Conservation (phyloP, 2,329 filamentous ascomycete genomes). For the Tolypocladium capitatum region DNA sequence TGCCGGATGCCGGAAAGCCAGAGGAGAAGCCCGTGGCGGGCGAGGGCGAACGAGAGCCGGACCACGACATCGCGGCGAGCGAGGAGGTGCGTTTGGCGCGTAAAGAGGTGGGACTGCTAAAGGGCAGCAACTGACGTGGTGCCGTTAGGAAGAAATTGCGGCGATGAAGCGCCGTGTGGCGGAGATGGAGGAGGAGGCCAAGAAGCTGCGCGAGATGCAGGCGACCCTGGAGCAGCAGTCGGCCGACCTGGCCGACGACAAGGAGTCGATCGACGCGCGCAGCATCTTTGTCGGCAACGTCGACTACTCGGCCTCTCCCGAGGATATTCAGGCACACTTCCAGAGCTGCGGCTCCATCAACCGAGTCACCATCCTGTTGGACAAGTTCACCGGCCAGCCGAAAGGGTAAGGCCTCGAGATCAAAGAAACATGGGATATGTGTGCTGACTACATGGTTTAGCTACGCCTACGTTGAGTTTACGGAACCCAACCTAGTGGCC, state of each 20-base stretch:
- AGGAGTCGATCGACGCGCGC: constrained; percentile 86
- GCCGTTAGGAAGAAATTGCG: constrained; percentile 58
- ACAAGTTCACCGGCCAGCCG: constrained; percentile 98
- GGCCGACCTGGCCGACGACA: constrained; percentile 75
- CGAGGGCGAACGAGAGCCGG: constrained; percentile 15
- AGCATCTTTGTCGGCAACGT: constrained; percentile 99
- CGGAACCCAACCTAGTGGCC: constrained; percentile 82
- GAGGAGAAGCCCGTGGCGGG: constrained; percentile 16
- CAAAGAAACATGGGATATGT: background rate
- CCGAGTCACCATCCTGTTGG: constrained; percentile 88
- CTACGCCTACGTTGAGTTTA: constrained; percentile 98
- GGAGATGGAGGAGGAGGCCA: constrained; percentile 83
- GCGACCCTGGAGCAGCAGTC: constrained; percentile 72
- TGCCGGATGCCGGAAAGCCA: constrained; percentile 20
- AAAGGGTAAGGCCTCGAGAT: constrained; percentile 56
- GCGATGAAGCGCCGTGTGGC: constrained; percentile 79
- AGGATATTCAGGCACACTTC: constrained; percentile 95
- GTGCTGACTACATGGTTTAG: constrained; percentile 29
- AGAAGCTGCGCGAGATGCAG: constrained; percentile 79
- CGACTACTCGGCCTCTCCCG: constrained; percentile 90
- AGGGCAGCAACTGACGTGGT: constrained; percentile 17
- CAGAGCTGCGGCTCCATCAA: constrained; percentile 96
- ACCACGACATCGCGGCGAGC: constrained; percentile 16
- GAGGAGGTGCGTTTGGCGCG: constrained; percentile 23
- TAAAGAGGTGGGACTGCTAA: constrained; percentile 10